Conservation (phyloP, 305 asterid genomes). For the Fraxinus baroniana region DNA sequence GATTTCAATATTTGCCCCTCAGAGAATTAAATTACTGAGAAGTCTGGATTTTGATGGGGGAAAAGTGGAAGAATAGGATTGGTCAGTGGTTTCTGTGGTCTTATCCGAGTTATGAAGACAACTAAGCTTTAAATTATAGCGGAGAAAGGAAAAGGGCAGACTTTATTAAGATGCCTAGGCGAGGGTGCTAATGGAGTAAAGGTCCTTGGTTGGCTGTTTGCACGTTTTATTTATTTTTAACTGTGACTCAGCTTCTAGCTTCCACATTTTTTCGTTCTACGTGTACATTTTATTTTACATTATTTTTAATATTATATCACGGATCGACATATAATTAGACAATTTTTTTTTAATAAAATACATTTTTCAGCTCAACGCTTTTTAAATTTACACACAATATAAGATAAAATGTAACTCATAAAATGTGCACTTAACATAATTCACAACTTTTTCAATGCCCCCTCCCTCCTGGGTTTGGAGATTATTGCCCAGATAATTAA, state of each 20-base stretch:
- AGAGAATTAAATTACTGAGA: not conserved
- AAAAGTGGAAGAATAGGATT: conserved; percentile 36
- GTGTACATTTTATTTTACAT: no score
- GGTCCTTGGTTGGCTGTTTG: conserved; percentile 22
- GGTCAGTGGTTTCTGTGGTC: conserved; percentile 30
- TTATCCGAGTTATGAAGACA: conserved; percentile 30
- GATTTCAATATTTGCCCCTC: conserved; percentile 10
- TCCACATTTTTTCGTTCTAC: no score
- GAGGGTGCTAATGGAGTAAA: conserved; percentile 27
- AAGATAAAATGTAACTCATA: no score
- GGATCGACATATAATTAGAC: no score
- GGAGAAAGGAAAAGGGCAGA: conserved; percentile 4
- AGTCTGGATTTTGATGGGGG: conserved; percentile 35
- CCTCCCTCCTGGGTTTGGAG: conserved; percentile 13
- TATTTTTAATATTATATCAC: no score
- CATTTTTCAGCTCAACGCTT: no score
- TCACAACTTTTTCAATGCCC: not conserved
- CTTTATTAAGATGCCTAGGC: conserved; percentile 11
- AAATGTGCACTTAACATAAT: no score
- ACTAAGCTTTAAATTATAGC: conserved; percentile 35
- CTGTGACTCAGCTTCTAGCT: not conserved
- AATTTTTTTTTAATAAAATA: no score
- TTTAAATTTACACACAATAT: no score
- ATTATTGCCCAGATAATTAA: conserved; percentile 15
- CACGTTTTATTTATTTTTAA: conserved; percentile 7